A percentile compares a stretch with the other conserved stretches of the same genome.
phyloP scores from a whole-genome alignment of 176 grass and related monocot genomes.

The Chloris gayana region DNA sequence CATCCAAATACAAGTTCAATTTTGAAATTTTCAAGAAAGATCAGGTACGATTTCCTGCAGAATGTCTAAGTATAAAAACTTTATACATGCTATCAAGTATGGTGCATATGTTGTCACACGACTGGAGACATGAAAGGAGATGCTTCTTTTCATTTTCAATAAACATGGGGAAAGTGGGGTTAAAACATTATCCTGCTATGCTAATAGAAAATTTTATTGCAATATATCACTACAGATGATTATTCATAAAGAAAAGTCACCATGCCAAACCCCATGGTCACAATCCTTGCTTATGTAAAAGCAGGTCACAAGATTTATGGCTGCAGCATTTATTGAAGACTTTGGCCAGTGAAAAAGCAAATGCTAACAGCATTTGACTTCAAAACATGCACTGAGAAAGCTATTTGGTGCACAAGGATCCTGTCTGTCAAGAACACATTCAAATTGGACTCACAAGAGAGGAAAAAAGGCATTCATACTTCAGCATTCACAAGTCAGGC shows the following conservation, averaged over 20 bases:
- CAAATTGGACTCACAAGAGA: conserved; percentile 27
- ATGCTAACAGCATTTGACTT: conserved; percentile 21
- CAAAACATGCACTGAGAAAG: conserved; percentile 14
- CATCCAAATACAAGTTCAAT: neutral
- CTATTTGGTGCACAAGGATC: conserved; percentile 20
- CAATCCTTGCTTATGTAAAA: neutral
- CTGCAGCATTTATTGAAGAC: conserved; percentile 24
- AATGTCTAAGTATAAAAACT: too few relatives aligned
- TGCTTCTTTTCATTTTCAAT: neutral
- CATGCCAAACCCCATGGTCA: neutral
- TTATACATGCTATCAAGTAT: too few relatives aligned
- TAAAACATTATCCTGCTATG: neutral
- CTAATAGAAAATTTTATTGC: neutral
- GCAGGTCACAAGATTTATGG: conserved; percentile 31
- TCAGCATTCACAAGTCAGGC: neutral
- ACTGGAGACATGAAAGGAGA: neutral
- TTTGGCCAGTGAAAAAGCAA: conserved; percentile 5
- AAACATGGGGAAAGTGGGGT: neutral
- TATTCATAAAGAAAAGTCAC: conserved; percentile 17
- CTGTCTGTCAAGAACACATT: neutral
- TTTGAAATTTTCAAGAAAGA: neutral
- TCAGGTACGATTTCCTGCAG: too few relatives aligned
- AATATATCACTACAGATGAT: neutral
- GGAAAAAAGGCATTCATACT: neutral
- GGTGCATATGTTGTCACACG: neutral